These are phyloP conservation scores for Geotrichum ghanense DNA, from an alignment of 805 yeast genomes.

Conservation along the genomic window DNA sequence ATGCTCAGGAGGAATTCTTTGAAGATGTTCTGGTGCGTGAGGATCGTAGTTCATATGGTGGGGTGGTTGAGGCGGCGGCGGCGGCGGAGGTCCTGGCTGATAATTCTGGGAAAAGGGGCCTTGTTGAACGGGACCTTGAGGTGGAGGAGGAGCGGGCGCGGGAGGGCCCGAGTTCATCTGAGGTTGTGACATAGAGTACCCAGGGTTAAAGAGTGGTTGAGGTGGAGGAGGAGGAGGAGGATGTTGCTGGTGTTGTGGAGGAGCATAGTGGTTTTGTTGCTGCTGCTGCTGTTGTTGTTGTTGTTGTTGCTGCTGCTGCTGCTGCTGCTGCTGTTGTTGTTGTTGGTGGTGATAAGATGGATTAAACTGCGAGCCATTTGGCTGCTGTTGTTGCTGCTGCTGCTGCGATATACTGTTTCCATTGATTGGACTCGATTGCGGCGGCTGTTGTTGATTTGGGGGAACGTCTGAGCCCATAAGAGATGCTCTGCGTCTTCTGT, in stretches of 20 bases:
- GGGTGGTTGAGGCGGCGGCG: too few species aligned
- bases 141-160: not conserved
- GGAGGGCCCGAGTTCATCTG: not conserved
- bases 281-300: slow-evolving; percentile 8
- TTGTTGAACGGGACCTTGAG: not conserved
- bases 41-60: not conserved
- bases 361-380: not conserved
- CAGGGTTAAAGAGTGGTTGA: slow-evolving; percentile 1
- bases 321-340: slow-evolving; percentile 4
- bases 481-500: slow-evolving; percentile 44
- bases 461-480: not conserved
- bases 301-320: slow-evolving; percentile 3
- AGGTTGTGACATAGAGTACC: not conserved
- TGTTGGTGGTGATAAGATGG: not conserved
- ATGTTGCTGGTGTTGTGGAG: slow-evolving; percentile 2
- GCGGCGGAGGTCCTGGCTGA: not conserved
- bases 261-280: slow-evolving; percentile 4
- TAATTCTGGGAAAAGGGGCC: not conserved
- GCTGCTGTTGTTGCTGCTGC: slow-evolving; percentile 5
- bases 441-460: slow-evolving; percentile 1
- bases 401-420: slow-evolving; percentile 3
- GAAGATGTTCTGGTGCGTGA: not conserved
- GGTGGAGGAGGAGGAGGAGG: not conserved
- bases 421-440: not conserved
- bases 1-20: not conserved